phyloP scores from a whole-genome alignment of 2,329 filamentous ascomycete genomes.

The Didymella segeticola region DNA sequence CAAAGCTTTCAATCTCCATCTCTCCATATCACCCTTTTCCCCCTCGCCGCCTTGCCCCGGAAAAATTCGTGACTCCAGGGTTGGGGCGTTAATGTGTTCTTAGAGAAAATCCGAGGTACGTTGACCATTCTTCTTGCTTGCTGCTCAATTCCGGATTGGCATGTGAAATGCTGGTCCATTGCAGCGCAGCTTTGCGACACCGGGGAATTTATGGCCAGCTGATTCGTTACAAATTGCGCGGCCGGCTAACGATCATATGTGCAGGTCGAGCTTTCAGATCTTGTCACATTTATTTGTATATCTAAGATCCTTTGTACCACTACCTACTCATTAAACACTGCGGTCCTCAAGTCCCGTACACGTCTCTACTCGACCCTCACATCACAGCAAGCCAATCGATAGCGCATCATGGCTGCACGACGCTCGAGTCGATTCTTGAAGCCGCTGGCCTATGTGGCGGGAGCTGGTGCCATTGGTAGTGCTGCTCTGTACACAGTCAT shows the following conservation, averaged over 20 bases:
- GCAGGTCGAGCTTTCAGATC: constrained; percentile 9
- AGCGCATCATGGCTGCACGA: constrained; percentile 42
- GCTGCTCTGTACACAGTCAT: constrained; percentile 68
- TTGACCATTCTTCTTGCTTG: neutral
- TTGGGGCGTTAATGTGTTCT: constrained; percentile 7
- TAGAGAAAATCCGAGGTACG: constrained; percentile 11
- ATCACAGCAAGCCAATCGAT: constrained; percentile 18
- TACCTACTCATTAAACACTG: neutral
- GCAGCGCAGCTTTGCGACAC: constrained; percentile 2
- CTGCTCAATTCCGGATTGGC: constrained; percentile 5
- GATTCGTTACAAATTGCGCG: constrained; percentile 13
- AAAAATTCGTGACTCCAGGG: constrained; percentile 14
- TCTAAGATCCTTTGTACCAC: neutral
- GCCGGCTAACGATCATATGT: constrained; percentile 14
- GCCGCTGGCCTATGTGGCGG: constrained; percentile 65
- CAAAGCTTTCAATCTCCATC: constrained; percentile 17
- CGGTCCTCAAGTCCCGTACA: constrained; percentile 3
- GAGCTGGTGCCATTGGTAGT: constrained; percentile 60
- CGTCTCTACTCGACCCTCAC: neutral
- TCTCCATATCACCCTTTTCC: constrained; percentile 15
- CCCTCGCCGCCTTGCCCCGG: constrained; percentile 16
- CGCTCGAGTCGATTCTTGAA: constrained; percentile 58
- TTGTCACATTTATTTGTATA: constrained; percentile 12
- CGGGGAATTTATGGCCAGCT: constrained; percentile 6
- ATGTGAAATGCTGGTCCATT: neutral